Conservation (phyloP, 495 filamentous ascomycete species). For the Lentithecium fluviatile region DNA sequence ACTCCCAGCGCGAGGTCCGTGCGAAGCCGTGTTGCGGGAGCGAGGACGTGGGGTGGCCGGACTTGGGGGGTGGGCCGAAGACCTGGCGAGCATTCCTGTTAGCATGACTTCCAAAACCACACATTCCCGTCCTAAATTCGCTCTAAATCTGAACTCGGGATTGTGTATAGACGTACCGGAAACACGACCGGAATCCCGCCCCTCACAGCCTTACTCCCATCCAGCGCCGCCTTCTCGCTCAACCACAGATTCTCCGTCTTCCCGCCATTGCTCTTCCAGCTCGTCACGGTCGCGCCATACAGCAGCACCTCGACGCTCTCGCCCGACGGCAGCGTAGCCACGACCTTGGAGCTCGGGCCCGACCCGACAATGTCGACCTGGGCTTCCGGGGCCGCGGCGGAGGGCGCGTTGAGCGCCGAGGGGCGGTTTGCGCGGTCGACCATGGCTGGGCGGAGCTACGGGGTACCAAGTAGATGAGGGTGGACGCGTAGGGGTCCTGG, state of each 20-base stretch:
- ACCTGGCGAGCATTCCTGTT: constrained; percentile 57
- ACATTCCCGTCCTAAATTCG: not conserved
- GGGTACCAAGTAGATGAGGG: too few relatives aligned
- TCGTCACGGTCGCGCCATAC: constrained; percentile 87
- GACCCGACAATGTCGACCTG: constrained; percentile 32
- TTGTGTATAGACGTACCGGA: constrained; percentile 60
- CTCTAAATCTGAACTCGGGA: not conserved
- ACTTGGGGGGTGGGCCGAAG: constrained; percentile 75
- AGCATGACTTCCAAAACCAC: not conserved
- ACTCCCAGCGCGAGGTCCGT: constrained; percentile 74
- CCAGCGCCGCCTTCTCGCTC: constrained; percentile 68
- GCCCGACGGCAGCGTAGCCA: constrained; percentile 75
- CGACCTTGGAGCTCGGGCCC: constrained; percentile 46
- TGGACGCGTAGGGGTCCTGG: not conserved
- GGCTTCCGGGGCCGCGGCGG: constrained; percentile 20
- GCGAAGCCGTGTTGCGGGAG: constrained; percentile 97
- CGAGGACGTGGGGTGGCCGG: constrained; percentile 63
- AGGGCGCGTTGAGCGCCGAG: constrained; percentile 28
- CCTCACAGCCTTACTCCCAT: constrained; percentile 65
- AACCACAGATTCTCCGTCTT: constrained; percentile 81
- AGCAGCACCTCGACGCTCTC: constrained; percentile 83
- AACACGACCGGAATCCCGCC: constrained; percentile 93
- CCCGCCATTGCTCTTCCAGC: constrained; percentile 80
- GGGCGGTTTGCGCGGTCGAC: constrained; percentile 33
- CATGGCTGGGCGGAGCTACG: constrained; percentile 22